Evolutionary conservation across 768 basidiomycete species (phyloP).

Genomic region (Phylloporus arenicola): DNA sequence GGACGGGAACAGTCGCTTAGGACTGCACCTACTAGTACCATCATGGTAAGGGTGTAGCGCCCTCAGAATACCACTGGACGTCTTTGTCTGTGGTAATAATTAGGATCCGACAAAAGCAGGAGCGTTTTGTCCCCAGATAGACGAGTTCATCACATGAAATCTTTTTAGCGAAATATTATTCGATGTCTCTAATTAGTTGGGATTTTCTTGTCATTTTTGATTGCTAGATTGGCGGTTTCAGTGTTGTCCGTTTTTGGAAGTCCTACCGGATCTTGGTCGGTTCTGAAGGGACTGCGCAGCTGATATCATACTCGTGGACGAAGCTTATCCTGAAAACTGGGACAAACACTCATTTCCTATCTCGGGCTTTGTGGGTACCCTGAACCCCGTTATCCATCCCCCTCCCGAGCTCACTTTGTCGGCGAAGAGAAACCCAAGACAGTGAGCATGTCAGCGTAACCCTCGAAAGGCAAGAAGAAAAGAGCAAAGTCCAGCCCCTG

Average conservation of each 20-base stretch:
- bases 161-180: not conserved
- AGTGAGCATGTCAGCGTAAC: slow-evolving; percentile 2
- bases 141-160: not conserved
- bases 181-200: not conserved
- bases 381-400: not conserved
- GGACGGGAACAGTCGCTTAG: not conserved
- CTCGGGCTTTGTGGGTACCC: not conserved
- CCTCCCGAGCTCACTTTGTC: not conserved
- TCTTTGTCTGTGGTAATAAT: no score
- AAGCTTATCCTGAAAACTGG: not conserved
- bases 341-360: not conserved
- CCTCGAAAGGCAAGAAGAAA: not conserved
- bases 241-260: slow-evolving; percentile 6
- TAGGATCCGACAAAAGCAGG: no score
- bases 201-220: slow-evolving; percentile 1
- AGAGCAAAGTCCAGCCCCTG: not conserved
- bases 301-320: not conserved
- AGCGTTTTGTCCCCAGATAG: no score
- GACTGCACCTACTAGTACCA: not conserved
- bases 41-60: not conserved
- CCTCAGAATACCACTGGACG: no score
- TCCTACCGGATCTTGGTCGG: not conserved
- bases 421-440: not conserved
- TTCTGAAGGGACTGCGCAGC: not conserved
- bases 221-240: not conserved